Percentiles rank a stretch among this genome's conserved stretches.
Conservation (phyloP, 495 filamentous ascomycete genomes). For the Halenospora varia region DNA sequence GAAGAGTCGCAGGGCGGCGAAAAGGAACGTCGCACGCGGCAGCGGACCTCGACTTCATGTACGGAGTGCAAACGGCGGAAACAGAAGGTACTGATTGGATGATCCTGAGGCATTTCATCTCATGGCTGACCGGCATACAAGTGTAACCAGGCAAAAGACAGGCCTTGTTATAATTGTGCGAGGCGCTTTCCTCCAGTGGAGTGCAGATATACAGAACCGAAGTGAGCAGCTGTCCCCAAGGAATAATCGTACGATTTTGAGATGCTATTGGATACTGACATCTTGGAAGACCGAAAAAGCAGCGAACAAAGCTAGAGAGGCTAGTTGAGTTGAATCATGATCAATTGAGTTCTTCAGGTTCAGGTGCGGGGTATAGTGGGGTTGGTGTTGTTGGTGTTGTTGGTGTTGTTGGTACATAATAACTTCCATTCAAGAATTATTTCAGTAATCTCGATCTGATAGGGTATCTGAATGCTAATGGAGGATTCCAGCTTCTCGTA, state of each 20-base stretch:
- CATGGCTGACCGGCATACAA: background rate
- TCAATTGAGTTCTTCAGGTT: too few species aligned
- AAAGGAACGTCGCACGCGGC: slow-evolving; percentile 8
- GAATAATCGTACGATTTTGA: too few species aligned
- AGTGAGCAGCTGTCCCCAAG: background rate
- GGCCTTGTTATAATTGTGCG: slow-evolving; percentile 20
- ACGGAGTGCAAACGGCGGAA: slow-evolving; percentile 19
- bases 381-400: too few species aligned
- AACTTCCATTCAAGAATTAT: too few species aligned
- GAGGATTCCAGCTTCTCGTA: background rate
- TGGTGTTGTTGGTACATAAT: too few species aligned
- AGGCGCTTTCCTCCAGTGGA: slow-evolving; percentile 18
- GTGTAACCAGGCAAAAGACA: slow-evolving; percentile 22
- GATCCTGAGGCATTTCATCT: background rate
- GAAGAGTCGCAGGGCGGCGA: slow-evolving; percentile 7
- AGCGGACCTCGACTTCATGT: slow-evolving; percentile 18
- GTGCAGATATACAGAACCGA: slow-evolving; percentile 13
- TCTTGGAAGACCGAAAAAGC: background rate
- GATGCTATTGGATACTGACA: background rate
- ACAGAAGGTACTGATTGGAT: slow-evolving; percentile 14
- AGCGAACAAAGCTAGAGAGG: too few species aligned
- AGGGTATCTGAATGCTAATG: too few species aligned
- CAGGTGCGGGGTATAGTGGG: too few species aligned
- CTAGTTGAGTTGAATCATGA: too few species aligned
- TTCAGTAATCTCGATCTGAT: too few species aligned